These are phyloP conservation scores for Penicillium cinerascens DNA, from an alignment of 495 filamentous ascomycete species.

Conservation along the genomic window DNA sequence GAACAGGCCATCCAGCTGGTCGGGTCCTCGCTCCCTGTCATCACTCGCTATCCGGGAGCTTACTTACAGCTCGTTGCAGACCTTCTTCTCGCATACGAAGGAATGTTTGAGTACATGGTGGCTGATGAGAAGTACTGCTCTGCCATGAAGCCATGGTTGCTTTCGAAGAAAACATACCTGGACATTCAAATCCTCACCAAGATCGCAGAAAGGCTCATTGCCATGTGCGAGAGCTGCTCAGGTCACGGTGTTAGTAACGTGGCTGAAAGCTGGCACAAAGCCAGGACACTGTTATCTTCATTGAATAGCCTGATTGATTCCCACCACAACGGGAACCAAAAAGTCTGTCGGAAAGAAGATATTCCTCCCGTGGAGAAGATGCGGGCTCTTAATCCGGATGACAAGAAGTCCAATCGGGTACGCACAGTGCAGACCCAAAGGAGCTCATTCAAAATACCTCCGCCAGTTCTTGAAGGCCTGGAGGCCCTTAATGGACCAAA, in stretches of 20 bases:
- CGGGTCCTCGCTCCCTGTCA: slow-evolving; percentile 6
- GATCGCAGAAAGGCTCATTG: background rate
- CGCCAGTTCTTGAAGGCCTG: background rate
- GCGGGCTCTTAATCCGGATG: slow-evolving; percentile 5
- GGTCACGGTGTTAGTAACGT: slow-evolving; percentile 1
- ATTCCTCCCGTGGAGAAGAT: slow-evolving; percentile 6
- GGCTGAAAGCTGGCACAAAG: background rate
- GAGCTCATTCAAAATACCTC: background rate
- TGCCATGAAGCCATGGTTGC: slow-evolving; percentile 7
- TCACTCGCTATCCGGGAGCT: background rate
- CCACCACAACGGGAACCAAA: background rate
- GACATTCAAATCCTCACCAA: background rate
- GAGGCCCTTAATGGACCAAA: background rate
- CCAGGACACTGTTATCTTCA: background rate
- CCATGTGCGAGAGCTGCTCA: slow-evolving; percentile 6
- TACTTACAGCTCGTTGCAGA: slow-evolving; percentile 1
- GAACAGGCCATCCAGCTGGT: slow-evolving; percentile 3
- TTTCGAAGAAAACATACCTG: slow-evolving; percentile 5
- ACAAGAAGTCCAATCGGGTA: slow-evolving; percentile 7
- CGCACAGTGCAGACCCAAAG: background rate
- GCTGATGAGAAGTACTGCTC: slow-evolving; percentile 1
- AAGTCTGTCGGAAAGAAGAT: background rate
- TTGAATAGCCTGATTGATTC: background rate
- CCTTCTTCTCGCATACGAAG: background rate
- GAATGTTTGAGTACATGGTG: slow-evolving; percentile 4